These are phyloP conservation scores for Coemansia sp. DNA, from an alignment of 192 early-diverging fungal species.

Conservation along the genomic window DNA sequence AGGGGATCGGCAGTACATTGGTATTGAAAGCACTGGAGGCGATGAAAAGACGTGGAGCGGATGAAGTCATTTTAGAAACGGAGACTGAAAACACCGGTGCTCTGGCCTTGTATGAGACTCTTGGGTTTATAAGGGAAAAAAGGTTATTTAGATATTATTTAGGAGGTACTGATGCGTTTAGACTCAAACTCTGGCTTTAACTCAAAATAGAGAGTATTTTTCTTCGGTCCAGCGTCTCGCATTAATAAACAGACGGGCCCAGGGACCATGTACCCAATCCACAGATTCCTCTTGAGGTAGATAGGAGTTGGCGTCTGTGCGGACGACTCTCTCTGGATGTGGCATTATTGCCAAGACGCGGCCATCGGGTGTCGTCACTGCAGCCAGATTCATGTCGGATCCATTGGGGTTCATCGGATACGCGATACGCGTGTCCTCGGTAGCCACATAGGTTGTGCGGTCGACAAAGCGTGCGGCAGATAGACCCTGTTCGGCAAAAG, in stretches of 20 bases:
- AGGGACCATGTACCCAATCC: slow-evolving; percentile 68
- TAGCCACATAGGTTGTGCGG: slow-evolving; percentile 61
- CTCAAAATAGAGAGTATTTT: background rate
- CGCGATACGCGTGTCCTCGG: slow-evolving; percentile 68
- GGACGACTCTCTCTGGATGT: slow-evolving; percentile 94
- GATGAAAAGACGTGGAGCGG: slow-evolving; percentile 77
- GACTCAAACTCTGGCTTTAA: slow-evolving; percentile 69
- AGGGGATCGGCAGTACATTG: slow-evolving; percentile 75
- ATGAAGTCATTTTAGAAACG: slow-evolving; percentile 89
- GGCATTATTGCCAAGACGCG: slow-evolving; percentile 97
- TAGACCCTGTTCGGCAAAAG: slow-evolving; percentile 57
- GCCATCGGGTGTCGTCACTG: slow-evolving; percentile 80
- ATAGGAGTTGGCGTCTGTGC: slow-evolving; percentile 90
- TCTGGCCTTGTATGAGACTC: slow-evolving; percentile 80
- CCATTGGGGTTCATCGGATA: slow-evolving; percentile 99
- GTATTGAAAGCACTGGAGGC: slow-evolving; percentile 72
- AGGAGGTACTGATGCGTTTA: slow-evolving; percentile 90
- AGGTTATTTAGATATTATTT: slow-evolving; percentile 90
- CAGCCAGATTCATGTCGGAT: slow-evolving; percentile 84
- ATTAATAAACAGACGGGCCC: slow-evolving; percentile 94
- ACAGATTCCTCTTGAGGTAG: slow-evolving; percentile 56
- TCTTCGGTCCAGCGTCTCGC: slow-evolving; percentile 86
- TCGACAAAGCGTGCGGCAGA: slow-evolving; percentile 82
- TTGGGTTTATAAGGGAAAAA: slow-evolving; percentile 96
- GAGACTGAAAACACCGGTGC: slow-evolving; percentile 87